Percentiles rank a stretch among this genome's conserved stretches.
Conservation (phyloP, 441 rosid genomes). For the Euphorbia schlechtendalii region DNA sequence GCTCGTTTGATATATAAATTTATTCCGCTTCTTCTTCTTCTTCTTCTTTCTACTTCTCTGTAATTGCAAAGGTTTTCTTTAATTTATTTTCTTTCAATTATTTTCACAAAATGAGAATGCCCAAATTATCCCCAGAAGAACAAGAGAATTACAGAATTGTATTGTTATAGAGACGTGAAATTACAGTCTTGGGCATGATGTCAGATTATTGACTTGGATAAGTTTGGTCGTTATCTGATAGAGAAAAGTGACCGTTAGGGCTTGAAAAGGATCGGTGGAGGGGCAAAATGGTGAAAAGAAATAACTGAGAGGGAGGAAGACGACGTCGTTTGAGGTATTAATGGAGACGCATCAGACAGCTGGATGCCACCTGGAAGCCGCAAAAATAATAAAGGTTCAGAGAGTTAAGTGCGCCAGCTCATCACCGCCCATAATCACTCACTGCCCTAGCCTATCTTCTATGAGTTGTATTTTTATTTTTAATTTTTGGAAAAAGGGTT, state of each 20-base stretch:
- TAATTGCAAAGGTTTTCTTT: neutral
- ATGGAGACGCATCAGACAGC: conserved; percentile 26
- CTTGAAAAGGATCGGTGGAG: conserved; percentile 23
- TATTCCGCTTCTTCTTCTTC: conserved; percentile 5
- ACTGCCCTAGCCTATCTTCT: neutral
- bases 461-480: neutral
- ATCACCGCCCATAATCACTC: conserved; percentile 11
- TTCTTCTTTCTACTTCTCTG: neutral
- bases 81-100: neutral
- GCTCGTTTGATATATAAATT: neutral
- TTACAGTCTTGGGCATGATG: conserved; percentile 17
- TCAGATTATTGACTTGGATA: neutral
- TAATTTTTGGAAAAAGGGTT: neutral
- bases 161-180: neutral
- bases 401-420: conserved; percentile 31
- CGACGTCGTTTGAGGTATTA: conserved; percentile 21
- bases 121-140: neutral
- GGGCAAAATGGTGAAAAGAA: conserved; percentile 6
- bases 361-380: conserved; percentile 47
- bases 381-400: conserved; percentile 7
- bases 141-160: neutral
- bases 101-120: neutral
- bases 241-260: conserved; percentile 33
- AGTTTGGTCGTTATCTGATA: conserved; percentile 4
- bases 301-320: neutral